Evolutionary conservation across 1,284 basidiomycete species (phyloP).

Genomic region (Heterobasidion occidentale): DNA sequence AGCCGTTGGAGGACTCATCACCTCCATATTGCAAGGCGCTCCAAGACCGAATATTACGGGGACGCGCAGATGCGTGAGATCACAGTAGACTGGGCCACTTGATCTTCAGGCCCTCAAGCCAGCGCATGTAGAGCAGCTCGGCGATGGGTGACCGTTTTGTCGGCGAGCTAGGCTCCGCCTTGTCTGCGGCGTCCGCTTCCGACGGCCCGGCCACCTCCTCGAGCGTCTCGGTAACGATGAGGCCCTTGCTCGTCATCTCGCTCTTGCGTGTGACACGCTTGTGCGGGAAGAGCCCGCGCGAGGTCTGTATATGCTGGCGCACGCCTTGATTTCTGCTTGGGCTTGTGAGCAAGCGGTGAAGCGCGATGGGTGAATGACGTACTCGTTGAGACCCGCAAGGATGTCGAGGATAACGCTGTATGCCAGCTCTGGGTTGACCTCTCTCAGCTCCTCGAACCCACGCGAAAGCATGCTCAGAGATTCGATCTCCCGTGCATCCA

Average conservation of each 20-base stretch:
- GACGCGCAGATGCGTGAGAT: not conserved
- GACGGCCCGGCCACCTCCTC: constrained; percentile 52
- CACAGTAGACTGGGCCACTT: constrained; percentile 78
- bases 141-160: constrained; percentile 76
- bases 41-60: not conserved
- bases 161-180: constrained; percentile 23
- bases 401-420: constrained; percentile 86
- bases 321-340: constrained; percentile 56
- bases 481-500: constrained; percentile 84
- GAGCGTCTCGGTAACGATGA: constrained; percentile 66
- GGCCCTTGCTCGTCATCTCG: constrained; percentile 73
- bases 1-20: not conserved
- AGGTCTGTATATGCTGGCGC: constrained; percentile 71
- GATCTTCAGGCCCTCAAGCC: constrained; percentile 85
- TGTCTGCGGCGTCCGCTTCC: constrained; percentile 17
- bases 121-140: constrained; percentile 90
- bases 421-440: constrained; percentile 75
- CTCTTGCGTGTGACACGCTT: constrained; percentile 72
- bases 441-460: constrained; percentile 81
- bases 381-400: constrained; percentile 88
- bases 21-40: not conserved
- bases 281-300: constrained; percentile 66
- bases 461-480: constrained; percentile 84
- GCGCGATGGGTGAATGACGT: constrained; percentile 23
- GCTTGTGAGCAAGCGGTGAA: constrained; percentile 7